A percentile compares a stretch with the other conserved stretches of the same genome.
phyloP scores from a whole-genome alignment of 176 grass and related monocot genomes.

The Echinochloa phyllopogon region DNA sequence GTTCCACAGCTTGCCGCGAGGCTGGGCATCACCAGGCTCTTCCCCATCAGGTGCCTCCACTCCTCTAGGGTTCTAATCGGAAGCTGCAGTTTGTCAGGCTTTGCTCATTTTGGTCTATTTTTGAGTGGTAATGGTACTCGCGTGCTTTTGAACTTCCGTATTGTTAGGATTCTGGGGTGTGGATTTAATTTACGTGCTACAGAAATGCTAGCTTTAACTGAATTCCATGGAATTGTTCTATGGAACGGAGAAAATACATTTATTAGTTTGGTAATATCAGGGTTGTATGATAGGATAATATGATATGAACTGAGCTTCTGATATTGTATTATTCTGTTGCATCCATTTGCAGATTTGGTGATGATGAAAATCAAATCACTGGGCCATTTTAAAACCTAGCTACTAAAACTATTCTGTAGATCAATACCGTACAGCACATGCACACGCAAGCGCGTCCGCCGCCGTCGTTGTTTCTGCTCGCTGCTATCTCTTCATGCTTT shows the following conservation, averaged over 20 bases:
- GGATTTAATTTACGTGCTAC: background rate
- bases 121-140: background rate
- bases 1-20: constrained; percentile 44
- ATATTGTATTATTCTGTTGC: background rate
- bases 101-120: background rate
- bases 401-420: too few species aligned
- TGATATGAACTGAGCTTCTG: background rate
- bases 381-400: too few species aligned
- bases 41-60: constrained; percentile 81
- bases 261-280: background rate
- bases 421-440: too few species aligned
- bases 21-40: constrained; percentile 80
- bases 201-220: too few species aligned
- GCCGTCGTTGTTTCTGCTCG: too few species aligned
- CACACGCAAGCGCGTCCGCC: too few species aligned
- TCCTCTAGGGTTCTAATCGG: background rate
- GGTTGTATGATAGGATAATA: background rate
- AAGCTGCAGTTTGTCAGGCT: background rate
- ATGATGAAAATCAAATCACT: too few species aligned
- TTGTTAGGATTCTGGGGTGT: background rate
- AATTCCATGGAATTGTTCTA: too few species aligned
- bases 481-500: too few species aligned
- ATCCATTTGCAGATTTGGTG: too few species aligned
- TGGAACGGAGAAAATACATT: too few species aligned
- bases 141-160: background rate